A percentile compares a stretch with the other conserved stretches of the same genome.
phyloP scores from a whole-genome alignment of 1,139 yeast species.

The Wickerhamomyces sp. region DNA sequence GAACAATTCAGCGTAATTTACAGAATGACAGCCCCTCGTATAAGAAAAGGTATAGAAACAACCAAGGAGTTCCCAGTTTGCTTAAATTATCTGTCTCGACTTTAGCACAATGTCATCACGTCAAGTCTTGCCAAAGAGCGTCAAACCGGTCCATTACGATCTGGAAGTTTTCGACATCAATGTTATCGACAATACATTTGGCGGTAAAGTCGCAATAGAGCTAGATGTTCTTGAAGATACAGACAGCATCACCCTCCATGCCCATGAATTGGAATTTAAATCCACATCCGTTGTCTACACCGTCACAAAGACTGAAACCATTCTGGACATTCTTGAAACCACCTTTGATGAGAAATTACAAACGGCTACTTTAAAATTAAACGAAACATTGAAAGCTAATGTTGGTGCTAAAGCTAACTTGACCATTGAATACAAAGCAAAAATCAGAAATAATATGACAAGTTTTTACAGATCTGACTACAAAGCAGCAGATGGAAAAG shows the following conservation, averaged over 20 bases:
- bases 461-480: conserved; percentile 81
- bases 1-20: too few relatives aligned
- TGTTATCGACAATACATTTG: conserved; percentile 36
- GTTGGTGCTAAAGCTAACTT: conserved; percentile 41
- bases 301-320: conserved; percentile 21
- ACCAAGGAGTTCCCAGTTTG: too few relatives aligned
- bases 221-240: conserved; percentile 60
- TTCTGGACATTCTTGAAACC: conserved; percentile 26
- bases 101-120: conserved; percentile 25
- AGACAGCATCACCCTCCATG: conserved; percentile 53
- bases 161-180: conserved; percentile 28
- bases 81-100: neutral
- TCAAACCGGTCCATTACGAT: conserved; percentile 68
- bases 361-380: conserved; percentile 55
- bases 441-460: conserved; percentile 67
- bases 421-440: conserved; percentile 57
- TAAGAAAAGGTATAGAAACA: too few relatives aligned
- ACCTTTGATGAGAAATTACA: conserved; percentile 49
- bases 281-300: conserved; percentile 11
- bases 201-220: conserved; percentile 61
- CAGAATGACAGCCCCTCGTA: too few relatives aligned
- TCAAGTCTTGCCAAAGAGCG: conserved; percentile 65
- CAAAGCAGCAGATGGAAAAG: conserved; percentile 51
- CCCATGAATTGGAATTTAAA: conserved; percentile 37
- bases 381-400: conserved; percentile 37